phyloP scores from a whole-genome alignment of 2,329 filamentous ascomycete species.

The Colletotrichum shisoi region DNA sequence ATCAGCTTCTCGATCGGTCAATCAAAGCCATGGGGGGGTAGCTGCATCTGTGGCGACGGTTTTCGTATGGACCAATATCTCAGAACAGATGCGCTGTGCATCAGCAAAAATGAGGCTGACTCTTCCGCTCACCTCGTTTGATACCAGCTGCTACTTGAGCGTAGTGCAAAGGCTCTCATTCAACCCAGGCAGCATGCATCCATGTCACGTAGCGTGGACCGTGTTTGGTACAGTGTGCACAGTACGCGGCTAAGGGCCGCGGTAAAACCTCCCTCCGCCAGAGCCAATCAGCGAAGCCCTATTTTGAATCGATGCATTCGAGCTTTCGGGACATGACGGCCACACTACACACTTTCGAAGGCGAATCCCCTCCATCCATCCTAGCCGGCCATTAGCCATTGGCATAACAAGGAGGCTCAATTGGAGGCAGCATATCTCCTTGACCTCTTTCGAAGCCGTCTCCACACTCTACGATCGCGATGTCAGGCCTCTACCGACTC shows the following conservation, averaged over 20 bases:
- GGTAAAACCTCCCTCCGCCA: constrained; percentile 25
- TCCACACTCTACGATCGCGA: constrained; percentile 54
- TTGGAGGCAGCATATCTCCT: constrained; percentile 40
- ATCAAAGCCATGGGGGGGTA: not conserved
- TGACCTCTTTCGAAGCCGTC: constrained; percentile 45
- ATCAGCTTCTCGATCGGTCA: constrained; percentile 17
- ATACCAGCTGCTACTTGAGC: constrained; percentile 5
- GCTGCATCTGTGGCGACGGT: not conserved
- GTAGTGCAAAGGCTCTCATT: constrained; percentile 10
- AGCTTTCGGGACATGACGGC: constrained; percentile 39
- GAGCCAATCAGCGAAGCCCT: constrained; percentile 34
- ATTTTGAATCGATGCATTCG: constrained; percentile 33
- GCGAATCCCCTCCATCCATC: constrained; percentile 38
- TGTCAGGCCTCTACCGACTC: constrained; percentile 77
- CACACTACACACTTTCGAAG: constrained; percentile 37
- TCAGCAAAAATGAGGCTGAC: not conserved
- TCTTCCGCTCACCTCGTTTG: constrained; percentile 15
- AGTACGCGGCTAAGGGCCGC: constrained; percentile 12
- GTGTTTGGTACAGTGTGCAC: constrained; percentile 22
- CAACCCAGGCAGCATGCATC: constrained; percentile 4
- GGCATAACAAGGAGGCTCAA: constrained; percentile 41
- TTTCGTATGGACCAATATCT: not conserved
- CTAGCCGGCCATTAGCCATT: constrained; percentile 38
- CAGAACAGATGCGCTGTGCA: not conserved
- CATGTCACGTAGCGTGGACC: constrained; percentile 5